Percentiles rank a stretch among this genome's conserved stretches.
Conservation (phyloP, 441 rosid genomes). For the Corymbia calophylla region DNA sequence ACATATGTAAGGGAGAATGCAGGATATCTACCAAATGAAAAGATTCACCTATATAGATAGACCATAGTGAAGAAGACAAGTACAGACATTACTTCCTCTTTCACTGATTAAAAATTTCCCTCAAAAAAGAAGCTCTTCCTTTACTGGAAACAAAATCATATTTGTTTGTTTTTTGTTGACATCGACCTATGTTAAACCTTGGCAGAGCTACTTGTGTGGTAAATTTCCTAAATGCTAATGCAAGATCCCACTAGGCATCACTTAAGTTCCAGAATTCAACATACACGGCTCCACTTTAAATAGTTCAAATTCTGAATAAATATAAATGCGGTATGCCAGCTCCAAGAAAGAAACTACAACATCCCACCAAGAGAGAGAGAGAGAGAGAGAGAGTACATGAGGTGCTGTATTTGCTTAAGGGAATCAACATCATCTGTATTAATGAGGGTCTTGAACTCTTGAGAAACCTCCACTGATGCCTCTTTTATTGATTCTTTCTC, state of each 20-base stretch:
- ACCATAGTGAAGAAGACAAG: neutral
- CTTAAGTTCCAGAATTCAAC: neutral
- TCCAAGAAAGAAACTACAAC: neutral
- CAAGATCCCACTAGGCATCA: neutral
- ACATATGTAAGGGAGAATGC: neutral
- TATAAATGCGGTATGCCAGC: neutral
- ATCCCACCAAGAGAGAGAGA: neutral
- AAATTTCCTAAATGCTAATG: neutral
- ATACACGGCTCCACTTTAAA: neutral
- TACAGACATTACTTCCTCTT: neutral
- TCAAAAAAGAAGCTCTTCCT: neutral
- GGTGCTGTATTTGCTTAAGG: slow-evolving; percentile 65
- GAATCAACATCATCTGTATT: slow-evolving; percentile 45
- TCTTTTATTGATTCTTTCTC: slow-evolving; percentile 29
- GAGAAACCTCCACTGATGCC: slow-evolving; percentile 57
- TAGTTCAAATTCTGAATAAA: neutral
- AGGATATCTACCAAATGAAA: neutral
- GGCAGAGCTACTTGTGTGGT: neutral
- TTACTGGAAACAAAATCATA: neutral
- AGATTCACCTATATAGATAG: neutral
- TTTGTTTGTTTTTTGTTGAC: neutral
- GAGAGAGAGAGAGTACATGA: slow-evolving; percentile 42
- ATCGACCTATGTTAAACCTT: neutral
- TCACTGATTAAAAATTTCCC: neutral
- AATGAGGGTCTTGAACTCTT: slow-evolving; percentile 68